Base-by-base conservation (phyloP, 2,329 filamentous ascomycete genomes). In the Cercospora nicotianae region DNA sequence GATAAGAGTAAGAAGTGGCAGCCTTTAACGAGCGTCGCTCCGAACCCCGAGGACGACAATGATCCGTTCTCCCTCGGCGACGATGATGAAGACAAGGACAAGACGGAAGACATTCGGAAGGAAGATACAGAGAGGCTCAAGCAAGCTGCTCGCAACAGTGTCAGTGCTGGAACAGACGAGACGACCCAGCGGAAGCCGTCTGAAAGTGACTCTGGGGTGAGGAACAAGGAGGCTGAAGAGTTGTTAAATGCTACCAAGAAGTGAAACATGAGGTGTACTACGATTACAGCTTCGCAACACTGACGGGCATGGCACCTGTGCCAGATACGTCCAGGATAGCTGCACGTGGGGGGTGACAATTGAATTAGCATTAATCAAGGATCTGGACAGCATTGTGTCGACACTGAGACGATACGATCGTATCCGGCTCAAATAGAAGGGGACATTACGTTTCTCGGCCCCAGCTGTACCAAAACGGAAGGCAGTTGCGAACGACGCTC, bases 21-120 rank as follows among this genome's bases (percentile, higher is more conserved):
- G 80, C 94, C 95, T 9, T 83, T 99, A 74, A 93, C 94, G 12
- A 86, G 90, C 0, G 89, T 97, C 23, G 92, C 96, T 71, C 93
- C 94, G 1, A 90, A 87, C 70, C 94, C 94, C 13, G 91, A 97
- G 69, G 83, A 98, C 72, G 83, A 98, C 73, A 94, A 97, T 75
- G 95, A 99, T 77, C 95, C 95, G 0, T 99, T 99, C 81, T 97
- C 93, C 76, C 86, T 99, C 13, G 95, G 95, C 5, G 94, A 97
- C 73, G 95, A 99, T 80, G 91, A 91, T 73, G 92, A 94, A 63
- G 66, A 72, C 80, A 72, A 74, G 65, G 80, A 83, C 16, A 95
- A 93, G 81, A 85, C 86, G 59, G 89, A 89, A 77, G 87, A 89
- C 66, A 75, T 83, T 59, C 83, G 83, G 65, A 79, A 84, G 63